Evolutionary conservation across 495 filamentous ascomycete species (phyloP), one percentile per base, ranked within the genome.

Genomic region (Daldinia concentrica): DNA sequence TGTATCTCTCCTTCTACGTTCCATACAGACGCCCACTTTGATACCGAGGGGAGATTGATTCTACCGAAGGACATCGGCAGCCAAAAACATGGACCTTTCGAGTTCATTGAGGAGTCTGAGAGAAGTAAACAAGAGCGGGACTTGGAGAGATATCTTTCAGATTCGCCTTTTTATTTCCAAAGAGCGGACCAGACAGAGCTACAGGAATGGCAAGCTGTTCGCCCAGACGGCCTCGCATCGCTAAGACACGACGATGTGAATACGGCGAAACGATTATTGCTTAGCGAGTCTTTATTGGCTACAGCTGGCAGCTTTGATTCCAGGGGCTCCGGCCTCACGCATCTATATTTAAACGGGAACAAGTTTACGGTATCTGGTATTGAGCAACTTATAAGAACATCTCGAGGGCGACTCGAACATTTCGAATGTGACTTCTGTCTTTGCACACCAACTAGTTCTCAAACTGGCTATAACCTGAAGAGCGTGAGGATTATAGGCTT

Each of bases 311-410:
- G 37, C 17, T 58, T 48, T 26, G 64, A 43, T 30, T 59, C 32
- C 11, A 26, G 26, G 27, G 45, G 43, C 36, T 58, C 56, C 1
- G 81, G 82, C 30, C 65, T 83, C 36, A 81, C 83, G 15, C 83
- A 86, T 65, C 75, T 86, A 22, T 77, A 78, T 56, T 68, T 86
- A 6, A 82, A 79, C 51, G 71, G 74, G 5, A 84, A 82, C 52
- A 64, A 52, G 14, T 64, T 85, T 32, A 77, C 81, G 7, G 39
- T 74, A 6, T 14, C 61, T 0, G 79, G 72, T 3, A 48, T 83
- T 6, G 75, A 76, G 54, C 69, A 58, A 48, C 34, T 82, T n/a
- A 36, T 86, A 6, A 60, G 78, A 29, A 41, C 45, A 0, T 79
- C 77, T 0, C 62, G 71, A 1, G 81, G 81, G 3, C 78, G 78